These are phyloP conservation scores for Eimeria mitis DNA, from an alignment of 169 alveolate species.

Conservation along the genomic window DNA sequence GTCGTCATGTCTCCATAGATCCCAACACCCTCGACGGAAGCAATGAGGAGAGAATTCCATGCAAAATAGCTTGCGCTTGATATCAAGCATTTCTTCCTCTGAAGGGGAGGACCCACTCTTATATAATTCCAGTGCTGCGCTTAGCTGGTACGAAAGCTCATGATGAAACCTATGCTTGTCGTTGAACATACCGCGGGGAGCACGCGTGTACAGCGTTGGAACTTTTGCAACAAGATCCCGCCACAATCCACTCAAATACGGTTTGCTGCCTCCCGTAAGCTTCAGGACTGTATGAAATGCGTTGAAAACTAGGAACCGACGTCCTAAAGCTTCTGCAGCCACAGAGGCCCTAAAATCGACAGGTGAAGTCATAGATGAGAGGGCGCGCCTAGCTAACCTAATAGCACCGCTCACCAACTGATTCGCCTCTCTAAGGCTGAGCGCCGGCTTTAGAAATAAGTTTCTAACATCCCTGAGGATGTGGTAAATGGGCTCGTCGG, in stretches of 20 bases:
- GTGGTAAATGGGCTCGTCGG: background rate
- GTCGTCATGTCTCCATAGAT: conserved; percentile 1
- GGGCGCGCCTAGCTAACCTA: background rate
- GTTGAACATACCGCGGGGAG: too few relatives aligned
- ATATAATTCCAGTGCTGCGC: background rate
- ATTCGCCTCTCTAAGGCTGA: background rate
- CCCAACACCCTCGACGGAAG: background rate
- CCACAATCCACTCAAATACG: background rate
- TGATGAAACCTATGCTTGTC: background rate
- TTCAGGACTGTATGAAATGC: background rate
- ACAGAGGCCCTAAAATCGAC: background rate
- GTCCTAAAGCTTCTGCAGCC: conserved; percentile 28
- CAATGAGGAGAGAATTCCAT: background rate
- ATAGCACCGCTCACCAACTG: background rate
- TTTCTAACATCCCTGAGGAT: background rate
- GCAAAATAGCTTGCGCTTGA: conserved; percentile 30
- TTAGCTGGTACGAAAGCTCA: background rate
- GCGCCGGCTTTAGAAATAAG: background rate
- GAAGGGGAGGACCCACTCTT: background rate
- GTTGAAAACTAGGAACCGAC: conserved; percentile 39
- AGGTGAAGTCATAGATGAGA: background rate
- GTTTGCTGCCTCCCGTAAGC: background rate
- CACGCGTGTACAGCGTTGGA: background rate
- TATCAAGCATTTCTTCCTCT: background rate
- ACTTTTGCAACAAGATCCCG: background rate